A percentile compares a stretch with the other conserved stretches of the same genome.
Conservation (phyloP, 176 grass and related monocot species). For the Musa acuminata region DNA sequence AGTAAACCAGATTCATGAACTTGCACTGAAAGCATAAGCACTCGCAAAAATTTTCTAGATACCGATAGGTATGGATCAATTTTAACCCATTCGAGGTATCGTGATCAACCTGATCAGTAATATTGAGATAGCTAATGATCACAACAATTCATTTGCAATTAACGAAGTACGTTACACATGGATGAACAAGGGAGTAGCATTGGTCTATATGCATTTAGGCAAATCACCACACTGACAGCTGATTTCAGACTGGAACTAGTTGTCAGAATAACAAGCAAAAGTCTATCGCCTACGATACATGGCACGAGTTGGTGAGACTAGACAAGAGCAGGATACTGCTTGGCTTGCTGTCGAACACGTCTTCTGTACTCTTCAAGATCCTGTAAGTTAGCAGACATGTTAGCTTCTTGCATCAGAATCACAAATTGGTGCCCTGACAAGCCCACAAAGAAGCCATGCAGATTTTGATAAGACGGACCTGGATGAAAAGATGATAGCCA, state of each 20-base stretch:
- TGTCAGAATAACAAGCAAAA: not conserved
- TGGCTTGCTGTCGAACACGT: slow-evolving; percentile 10
- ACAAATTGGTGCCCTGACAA: not conserved
- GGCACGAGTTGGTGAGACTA: not conserved
- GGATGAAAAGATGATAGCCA: slow-evolving; percentile 13
- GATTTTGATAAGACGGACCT: not conserved
- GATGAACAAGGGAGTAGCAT: not conserved
- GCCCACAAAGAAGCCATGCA: not conserved
- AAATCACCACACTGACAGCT: not conserved
- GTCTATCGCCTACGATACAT: not conserved
- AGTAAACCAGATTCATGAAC: too few relatives aligned
- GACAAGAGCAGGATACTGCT: slow-evolving; percentile 4
- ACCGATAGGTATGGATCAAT: too few relatives aligned
- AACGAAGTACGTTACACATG: not conserved
- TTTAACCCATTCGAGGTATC: too few relatives aligned
- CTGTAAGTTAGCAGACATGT: not conserved
- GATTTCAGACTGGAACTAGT: not conserved
- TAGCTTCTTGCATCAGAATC: not conserved
- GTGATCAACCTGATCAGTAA: too few relatives aligned
- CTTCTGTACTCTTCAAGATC: slow-evolving; percentile 2
- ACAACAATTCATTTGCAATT: not conserved
- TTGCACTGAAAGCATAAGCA: too few relatives aligned
- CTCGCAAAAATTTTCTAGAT: too few relatives aligned
- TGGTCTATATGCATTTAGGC: not conserved
- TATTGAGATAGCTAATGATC: too few relatives aligned